Conservation (phyloP, 116 monocot species). For the Iris pallida region DNA sequence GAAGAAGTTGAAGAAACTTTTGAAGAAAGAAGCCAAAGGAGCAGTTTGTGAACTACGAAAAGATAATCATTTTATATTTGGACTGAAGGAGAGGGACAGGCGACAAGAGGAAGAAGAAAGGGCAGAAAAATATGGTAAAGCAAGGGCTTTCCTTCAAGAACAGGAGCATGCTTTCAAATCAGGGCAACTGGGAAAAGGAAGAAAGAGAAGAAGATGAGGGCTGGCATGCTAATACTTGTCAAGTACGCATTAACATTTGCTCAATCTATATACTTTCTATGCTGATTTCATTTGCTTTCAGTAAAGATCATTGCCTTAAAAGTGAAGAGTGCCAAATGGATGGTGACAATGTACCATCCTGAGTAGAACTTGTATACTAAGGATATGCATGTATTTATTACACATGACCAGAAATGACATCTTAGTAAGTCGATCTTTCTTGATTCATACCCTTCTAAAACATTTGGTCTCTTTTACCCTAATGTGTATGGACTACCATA, state of each 20-base stretch:
- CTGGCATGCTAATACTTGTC: not conserved
- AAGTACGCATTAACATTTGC: not conserved
- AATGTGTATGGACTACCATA: no score
- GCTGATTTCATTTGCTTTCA: no score
- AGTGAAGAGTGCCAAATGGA: no score
- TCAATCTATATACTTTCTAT: not conserved
- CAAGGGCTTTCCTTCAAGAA: slow-evolving; percentile 89
- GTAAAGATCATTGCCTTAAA: no score
- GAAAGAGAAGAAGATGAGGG: slow-evolving; percentile 60
- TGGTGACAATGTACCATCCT: no score
- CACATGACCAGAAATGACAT: no score
- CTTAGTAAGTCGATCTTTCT: no score
- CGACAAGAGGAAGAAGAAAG: slow-evolving; percentile 51
- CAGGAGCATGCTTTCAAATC: slow-evolving; percentile 95
- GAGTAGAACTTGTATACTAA: no score
- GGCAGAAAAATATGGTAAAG: slow-evolving; percentile 73
- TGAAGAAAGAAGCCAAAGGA: slow-evolving; percentile 82
- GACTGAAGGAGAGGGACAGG: slow-evolving; percentile 52
- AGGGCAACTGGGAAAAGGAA: slow-evolving; percentile 89
- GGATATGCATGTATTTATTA: no score
- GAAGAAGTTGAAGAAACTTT: slow-evolving; percentile 64
- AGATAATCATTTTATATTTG: slow-evolving; percentile 64
- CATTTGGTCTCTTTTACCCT: no score
- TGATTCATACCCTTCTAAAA: no score
- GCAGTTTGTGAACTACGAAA: slow-evolving; percentile 73